A percentile compares a stretch with the other conserved stretches of the same genome.
phyloP scores from a whole-genome alignment of 371 early-diverging fungal species.

The Batkoa obscura region DNA sequence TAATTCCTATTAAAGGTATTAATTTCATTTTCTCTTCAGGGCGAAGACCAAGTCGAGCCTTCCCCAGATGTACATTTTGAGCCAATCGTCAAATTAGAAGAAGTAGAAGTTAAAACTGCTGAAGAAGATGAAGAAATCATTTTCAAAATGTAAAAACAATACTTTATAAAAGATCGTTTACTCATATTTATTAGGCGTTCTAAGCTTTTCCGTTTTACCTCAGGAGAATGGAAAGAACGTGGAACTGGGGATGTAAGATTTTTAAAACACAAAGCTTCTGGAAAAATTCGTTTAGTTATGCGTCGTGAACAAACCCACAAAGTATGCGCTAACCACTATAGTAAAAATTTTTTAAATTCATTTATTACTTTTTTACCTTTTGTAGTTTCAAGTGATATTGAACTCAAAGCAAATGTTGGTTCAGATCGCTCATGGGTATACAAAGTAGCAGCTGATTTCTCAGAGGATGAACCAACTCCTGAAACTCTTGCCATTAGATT shows the following conservation, averaged over 20 bases:
- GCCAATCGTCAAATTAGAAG: conserved; percentile 81
- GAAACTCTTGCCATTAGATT: conserved; percentile 92
- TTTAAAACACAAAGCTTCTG: conserved; percentile 70
- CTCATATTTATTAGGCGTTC: conserved; percentile 53
- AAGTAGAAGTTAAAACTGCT: conserved; percentile 79
- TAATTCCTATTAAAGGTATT: no score
- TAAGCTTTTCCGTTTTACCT: conserved; percentile 91
- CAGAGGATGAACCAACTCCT: conserved; percentile 65
- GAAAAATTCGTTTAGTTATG: conserved; percentile 86
- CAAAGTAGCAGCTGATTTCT: conserved; percentile 68
- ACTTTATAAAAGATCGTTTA: background rate
- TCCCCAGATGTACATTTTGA: conserved; percentile 89
- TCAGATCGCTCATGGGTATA: conserved; percentile 97
- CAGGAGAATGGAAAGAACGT: conserved; percentile 96
- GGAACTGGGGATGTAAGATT: conserved; percentile 94
- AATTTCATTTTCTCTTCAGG: no score
- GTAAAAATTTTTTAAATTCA: no score
- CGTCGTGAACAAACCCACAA: conserved; percentile 93
- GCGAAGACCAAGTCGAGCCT: conserved; percentile 64
- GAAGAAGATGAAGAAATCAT: conserved; percentile 86
- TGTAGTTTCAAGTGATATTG: conserved; percentile 65
- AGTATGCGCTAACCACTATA: conserved; percentile 94
- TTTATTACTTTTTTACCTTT: background rate
- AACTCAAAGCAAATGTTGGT: conserved; percentile 77
- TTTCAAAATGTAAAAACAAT: conserved; percentile 75